Base-by-base conservation (phyloP, 2,329 filamentous ascomycete genomes). In the Plectosphaerella sp. region DNA sequence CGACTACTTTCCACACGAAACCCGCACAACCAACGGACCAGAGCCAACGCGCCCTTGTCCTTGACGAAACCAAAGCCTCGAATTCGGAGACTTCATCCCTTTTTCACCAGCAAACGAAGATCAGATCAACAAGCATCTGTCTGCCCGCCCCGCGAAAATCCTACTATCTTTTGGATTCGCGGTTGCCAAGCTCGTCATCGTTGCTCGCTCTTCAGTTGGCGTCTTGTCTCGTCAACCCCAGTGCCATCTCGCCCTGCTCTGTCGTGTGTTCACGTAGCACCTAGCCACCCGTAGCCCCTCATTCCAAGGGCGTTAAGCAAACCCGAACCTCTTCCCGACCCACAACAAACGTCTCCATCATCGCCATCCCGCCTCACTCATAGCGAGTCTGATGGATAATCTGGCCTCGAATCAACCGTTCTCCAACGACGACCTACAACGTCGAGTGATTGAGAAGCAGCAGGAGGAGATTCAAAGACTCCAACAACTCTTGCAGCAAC, bases 391-490 rank as follows among this genome's bases (percentile, higher is more conserved):
- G n/a, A 43, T 43, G 41, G 41, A 43, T 18, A 43, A 18, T 18
- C 41, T 16, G 41, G 41, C n/a, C 41, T 43, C 41, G 16, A 43
- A 20, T 43, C 41, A 43, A 12, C 41, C 16, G 18, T 12, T 43
- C 41, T 43, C 41, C 41, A n/a, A 18, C 41, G 47, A 56, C 42
- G 55, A 57, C 43, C 46, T 57, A 8, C 55, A 57, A 39, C 52
- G 53, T 22, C 51, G 52, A 49, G 45, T 56, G 47, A 43, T 49
- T 46, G 51, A 49, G 49, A 54, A 56, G 51, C 51, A 57, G 42
- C 51, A 52, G 50, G 55, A 57, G 46, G 55, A 57, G 46, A n/a
- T 57, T 39, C 42, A 53, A 16, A 50, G 22, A 15, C 48, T 57
- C 28, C 47, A 54, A 41, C 48, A 43, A 22, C 51, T 53, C 15